Base-by-base conservation (phyloP, 179 eudicot species). In the Corrigiola litoralis region DNA sequence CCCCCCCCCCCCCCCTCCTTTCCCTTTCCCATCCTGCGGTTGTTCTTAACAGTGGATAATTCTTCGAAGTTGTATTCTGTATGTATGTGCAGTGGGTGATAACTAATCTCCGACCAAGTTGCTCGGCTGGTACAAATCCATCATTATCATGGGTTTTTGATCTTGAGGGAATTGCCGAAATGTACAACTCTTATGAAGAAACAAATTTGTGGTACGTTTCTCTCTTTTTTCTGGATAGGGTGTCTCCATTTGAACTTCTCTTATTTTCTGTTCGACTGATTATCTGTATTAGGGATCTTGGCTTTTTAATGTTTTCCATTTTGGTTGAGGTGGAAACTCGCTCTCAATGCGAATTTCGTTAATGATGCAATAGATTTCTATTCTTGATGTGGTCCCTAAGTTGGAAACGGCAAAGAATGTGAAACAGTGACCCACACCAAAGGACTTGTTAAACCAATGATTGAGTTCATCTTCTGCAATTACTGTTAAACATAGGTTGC, bases 101-200 rank as follows among this genome's bases (percentile, higher is more conserved):
- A 66, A 89, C 95, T 62, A 89, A 89, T 71, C 95, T 92, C 45
- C 80, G 77, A 44, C 79, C 50, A 21, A 85, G 63, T 17, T 58
- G 77, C 51, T 53, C 75, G 27, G 72, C 74, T 46, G 76, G 75
- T 73, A 57, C 83, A 66, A 65, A 81, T 46, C 76, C 84, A n/a
- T 71, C 87, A 45, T 85, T 88, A 66, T 85, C 89, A 12, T 91
- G 97, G 97, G 72, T 61, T 51, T 91, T 91, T 69, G 84, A 91
- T 80, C 96, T 91, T 51, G 65, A 89, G 11, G 97, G 97, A 58
- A 91, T 91, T 65, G 63, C 91, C 42, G 91, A 86, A 67, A 83
- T 91, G 96, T 91, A 83, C 72, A 82, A 80, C 70, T 91, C 97
- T 4, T 91, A 85, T 67, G 97, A 91, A 73, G 91, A 83, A 67